Evolutionary conservation across 2,329 filamentous ascomycete genomes (phyloP).

Genomic region (Pezicula radicicola): DNA sequence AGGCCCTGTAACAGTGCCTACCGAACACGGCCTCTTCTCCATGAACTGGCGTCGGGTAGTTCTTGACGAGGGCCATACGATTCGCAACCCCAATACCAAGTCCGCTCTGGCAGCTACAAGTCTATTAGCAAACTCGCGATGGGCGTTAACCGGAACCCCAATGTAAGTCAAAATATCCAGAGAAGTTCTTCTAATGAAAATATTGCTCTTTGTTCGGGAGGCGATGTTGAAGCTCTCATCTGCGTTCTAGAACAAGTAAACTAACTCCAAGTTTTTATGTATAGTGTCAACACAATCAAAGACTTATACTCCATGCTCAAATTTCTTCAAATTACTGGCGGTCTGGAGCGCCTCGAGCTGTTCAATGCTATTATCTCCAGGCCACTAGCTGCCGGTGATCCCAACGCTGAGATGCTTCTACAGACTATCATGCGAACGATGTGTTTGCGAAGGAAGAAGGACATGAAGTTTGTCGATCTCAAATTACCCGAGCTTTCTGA

Average conservation of each 20-base stretch:
- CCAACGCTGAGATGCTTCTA: constrained; percentile 59
- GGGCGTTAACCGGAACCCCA: constrained; percentile 78
- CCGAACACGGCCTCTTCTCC: constrained; percentile 53
- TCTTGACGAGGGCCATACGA: constrained; percentile 79
- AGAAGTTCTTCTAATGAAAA: no score
- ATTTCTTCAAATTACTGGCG: constrained; percentile 73
- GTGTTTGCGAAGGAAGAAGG: constrained; percentile 78
- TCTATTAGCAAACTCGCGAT: constrained; percentile 68
- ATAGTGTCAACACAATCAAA: constrained; percentile 67
- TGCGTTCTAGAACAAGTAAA: no score
- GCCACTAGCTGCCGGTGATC: constrained; percentile 57
- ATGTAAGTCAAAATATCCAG: constrained; percentile 38
- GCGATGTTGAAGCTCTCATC: no score
- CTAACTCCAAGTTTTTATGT: no score
- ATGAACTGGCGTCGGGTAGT: constrained; percentile 76
- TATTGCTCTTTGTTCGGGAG: no score
- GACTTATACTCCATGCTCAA: constrained; percentile 79
- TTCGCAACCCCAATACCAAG: constrained; percentile 75
- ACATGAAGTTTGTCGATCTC: constrained; percentile 84
- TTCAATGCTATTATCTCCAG: constrained; percentile 73
- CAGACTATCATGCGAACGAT: constrained; percentile 78
- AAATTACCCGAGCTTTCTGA: constrained; percentile 75
- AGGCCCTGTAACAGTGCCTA: constrained; percentile 35
- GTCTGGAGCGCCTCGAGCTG: constrained; percentile 67
- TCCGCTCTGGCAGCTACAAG: constrained; percentile 65